A percentile compares a stretch with the other conserved stretches of the same genome.
Evolutionary conservation across 768 basidiomycete species (phyloP).

Genomic region (Tremella yokohamensis): DNA sequence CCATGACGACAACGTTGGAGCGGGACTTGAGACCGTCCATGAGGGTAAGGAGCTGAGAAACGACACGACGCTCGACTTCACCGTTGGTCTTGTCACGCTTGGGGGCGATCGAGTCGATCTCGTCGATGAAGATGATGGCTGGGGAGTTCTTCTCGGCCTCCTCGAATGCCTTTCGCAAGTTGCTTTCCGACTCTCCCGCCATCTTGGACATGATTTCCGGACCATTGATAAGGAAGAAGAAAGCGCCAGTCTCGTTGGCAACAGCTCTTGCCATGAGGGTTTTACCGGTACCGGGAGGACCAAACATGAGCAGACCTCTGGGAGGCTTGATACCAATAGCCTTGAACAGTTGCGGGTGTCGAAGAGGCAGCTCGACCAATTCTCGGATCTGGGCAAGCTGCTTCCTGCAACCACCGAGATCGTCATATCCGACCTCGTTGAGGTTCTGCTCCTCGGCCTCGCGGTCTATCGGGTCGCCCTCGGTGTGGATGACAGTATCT

Average conservation of each 20-base stretch:
- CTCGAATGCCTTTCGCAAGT: conserved; percentile 96
- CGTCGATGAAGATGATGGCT: conserved; percentile 95
- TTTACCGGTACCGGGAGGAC: conserved; percentile 98
- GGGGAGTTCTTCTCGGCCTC: conserved; percentile 99
- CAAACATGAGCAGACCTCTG: conserved; percentile 96
- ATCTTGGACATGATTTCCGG: conserved; percentile 99
- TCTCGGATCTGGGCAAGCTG: conserved; percentile 97
- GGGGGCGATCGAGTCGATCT: conserved; percentile 97
- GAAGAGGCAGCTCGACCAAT: conserved; percentile 93
- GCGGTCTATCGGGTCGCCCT: conserved; percentile 97
- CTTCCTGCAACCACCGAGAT: conserved; percentile 98
- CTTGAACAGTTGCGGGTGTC: conserved; percentile 99
- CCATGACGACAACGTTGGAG: conserved; percentile 99
- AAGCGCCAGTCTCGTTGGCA: conserved; percentile 98
- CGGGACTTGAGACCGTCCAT: conserved; percentile 99
- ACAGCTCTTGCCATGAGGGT: conserved; percentile 99
- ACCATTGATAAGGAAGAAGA: conserved; percentile 99
- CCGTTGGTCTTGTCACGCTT: conserved; percentile 99
- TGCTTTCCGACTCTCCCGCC: conserved; percentile 98
- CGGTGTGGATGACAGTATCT: conserved; percentile 71
- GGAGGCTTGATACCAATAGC: conserved; percentile 99
- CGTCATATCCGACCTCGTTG: conserved; percentile 96
- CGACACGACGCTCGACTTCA: conserved; percentile 98
- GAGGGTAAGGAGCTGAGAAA: conserved; percentile 94
- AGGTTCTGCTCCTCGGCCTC: conserved; percentile 98